phyloP scores from a whole-genome alignment of 352 stramenopile genomes.

The Aphanomyces stellatus region DNA sequence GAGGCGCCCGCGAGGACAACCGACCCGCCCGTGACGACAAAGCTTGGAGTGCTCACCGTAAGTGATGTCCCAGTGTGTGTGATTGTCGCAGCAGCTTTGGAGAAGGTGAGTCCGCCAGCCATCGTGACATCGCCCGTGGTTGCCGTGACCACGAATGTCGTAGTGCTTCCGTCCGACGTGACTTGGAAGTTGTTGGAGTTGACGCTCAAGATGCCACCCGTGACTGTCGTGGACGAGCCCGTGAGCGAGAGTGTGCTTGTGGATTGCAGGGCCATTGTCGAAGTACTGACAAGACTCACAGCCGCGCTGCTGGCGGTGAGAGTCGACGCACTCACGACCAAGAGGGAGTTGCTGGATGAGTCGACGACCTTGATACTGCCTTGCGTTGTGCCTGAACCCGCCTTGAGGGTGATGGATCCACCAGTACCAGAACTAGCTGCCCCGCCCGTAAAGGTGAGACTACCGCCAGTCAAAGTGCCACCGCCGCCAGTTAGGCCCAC shows the following conservation, averaged over 20 bases:
- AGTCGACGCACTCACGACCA: slow-evolving; percentile 30
- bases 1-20: slow-evolving; percentile 21
- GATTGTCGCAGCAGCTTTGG: slow-evolving; percentile 26
- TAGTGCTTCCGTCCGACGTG: slow-evolving; percentile 21
- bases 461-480: slow-evolving; percentile 7
- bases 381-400: slow-evolving; percentile 20
- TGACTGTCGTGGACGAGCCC: slow-evolving; percentile 33
- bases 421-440: slow-evolving; percentile 29
- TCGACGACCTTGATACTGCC: slow-evolving; percentile 31
- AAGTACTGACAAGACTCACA: slow-evolving; percentile 34
- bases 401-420: slow-evolving; percentile 34
- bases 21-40: slow-evolving; percentile 27
- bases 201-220: slow-evolving; percentile 36
- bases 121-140: slow-evolving; percentile 25
- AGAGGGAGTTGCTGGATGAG: slow-evolving; percentile 25
- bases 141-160: slow-evolving; percentile 32
- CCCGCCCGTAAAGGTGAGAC: slow-evolving; percentile 27
- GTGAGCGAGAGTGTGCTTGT: slow-evolving; percentile 36
- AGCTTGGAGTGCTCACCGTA: slow-evolving; percentile 33
- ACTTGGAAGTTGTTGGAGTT: slow-evolving; percentile 38
- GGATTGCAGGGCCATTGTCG: slow-evolving; percentile 34
- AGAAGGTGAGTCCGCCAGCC: slow-evolving; percentile 26
- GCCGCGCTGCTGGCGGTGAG: slow-evolving; percentile 29
- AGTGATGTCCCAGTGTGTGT: slow-evolving; percentile 27
- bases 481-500: slow-evolving; percentile 26